Percentiles rank a stretch among this genome's conserved stretches.
Evolutionary conservation across 2,329 filamentous ascomycete species (phyloP).

Genomic region (Ophioceras dolichostomum): DNA sequence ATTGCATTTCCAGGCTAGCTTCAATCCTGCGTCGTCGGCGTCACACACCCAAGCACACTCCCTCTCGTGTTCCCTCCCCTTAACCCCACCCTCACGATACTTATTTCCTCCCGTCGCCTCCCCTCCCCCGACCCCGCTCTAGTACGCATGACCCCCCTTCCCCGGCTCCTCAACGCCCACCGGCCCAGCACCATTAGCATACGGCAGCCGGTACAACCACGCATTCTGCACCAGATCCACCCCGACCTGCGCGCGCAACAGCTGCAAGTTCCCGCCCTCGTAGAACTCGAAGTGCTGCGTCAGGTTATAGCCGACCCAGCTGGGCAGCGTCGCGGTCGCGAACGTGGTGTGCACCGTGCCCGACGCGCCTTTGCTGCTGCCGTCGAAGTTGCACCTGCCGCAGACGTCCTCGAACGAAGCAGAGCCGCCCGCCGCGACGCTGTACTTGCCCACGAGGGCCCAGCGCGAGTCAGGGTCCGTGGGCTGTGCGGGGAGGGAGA

Average conservation of each 20-base stretch:
- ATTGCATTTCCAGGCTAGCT: too few species aligned
- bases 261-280: not conserved
- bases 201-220: too few species aligned
- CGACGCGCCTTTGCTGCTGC: not conserved
- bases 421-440: not conserved
- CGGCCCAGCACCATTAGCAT: too few species aligned
- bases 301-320: not conserved
- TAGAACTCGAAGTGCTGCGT: not conserved
- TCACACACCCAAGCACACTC: too few species aligned
- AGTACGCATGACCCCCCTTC: too few species aligned
- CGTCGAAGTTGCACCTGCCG: not conserved
- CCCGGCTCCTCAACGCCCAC: too few species aligned
- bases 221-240: not conserved
- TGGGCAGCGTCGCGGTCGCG: not conserved
- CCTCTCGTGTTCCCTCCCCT: too few species aligned
- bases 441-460: not conserved
- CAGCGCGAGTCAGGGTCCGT: not conserved
- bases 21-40: too few species aligned
- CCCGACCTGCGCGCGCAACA: not conserved
- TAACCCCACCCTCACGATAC: too few species aligned
- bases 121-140: too few species aligned
- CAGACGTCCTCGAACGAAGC: not conserved
- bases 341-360: not conserved
- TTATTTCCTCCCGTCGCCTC: too few species aligned
- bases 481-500: not conserved